phyloP scores from a whole-genome alignment of 2,329 filamentous ascomycete species.

The Botrytis fabae region DNA sequence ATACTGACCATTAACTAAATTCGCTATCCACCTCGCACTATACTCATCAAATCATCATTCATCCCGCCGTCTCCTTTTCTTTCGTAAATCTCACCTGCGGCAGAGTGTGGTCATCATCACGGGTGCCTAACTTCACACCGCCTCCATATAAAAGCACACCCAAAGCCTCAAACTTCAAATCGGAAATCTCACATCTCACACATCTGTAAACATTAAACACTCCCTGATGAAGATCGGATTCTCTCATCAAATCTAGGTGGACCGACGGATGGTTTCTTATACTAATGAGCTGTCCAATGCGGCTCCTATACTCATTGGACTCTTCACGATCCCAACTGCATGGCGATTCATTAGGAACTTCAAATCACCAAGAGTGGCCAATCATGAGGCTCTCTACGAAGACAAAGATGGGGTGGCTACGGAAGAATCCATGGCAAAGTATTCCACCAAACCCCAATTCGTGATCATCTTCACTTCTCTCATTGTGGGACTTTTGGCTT shows the following conservation, averaged over 20 bases:
- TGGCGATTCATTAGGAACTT: constrained; percentile 29
- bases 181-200: not conserved
- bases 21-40: not conserved
- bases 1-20: not conserved
- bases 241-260: constrained; percentile 17
- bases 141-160: constrained; percentile 4
- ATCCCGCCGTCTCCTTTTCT: not conserved
- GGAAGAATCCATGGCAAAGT: constrained; percentile 59
- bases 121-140: constrained; percentile 15
- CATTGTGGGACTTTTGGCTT: constrained; percentile 52
- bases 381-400: constrained; percentile 49
- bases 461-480: constrained; percentile 53
- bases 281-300: constrained; percentile 20
- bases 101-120: not conserved
- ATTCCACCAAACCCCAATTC: constrained; percentile 60
- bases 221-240: not conserved
- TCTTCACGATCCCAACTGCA: constrained; percentile 31
- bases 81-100: not conserved
- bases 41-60: not conserved
- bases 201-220: not conserved
- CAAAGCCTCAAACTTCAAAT: not conserved
- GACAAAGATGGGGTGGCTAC: constrained; percentile 70
- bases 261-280: constrained; percentile 20
- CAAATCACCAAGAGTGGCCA: constrained; percentile 26
- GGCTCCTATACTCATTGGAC: constrained; percentile 22